Base-by-base conservation (phyloP, 1,284 basidiomycete genomes). In the Afroboletus lepidellus region DNA sequence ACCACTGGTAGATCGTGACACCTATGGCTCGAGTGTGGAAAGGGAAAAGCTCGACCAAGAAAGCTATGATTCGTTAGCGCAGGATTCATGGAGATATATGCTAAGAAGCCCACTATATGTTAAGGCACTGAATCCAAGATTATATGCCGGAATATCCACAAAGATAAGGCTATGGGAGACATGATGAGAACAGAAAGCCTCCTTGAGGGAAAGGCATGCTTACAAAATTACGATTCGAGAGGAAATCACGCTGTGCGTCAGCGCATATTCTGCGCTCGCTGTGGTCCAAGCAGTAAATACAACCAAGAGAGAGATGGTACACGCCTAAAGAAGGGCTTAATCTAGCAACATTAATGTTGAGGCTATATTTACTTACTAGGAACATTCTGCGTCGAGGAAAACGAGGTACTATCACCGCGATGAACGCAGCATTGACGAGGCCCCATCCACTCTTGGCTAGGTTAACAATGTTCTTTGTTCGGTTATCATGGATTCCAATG, bases 361-460 rank as follows among this genome's bases (percentile, higher is more conserved):
- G 8, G n/a, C 7, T 30, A 30, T 9, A 15, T 11, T 18, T 18
- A 34, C 43, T 13, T 16, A 62, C 64, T 15, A 66, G 37, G 46
- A 37, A 64, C 5, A 61, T 46, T 25, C 4, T 44, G 15, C 60
- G 50, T 21, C 64, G 57, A 18, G 54, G 53, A 30, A 46, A 66
- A 30, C 41, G 46, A 4, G 64, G 29, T 5, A 24, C 62, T 12
- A 50, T 46, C 2, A 66, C 42, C 3, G 64, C 52, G 20, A 36
- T 1, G 12, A 46, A 5, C 12, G n/a, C 30, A 27, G 27, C 32
- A 13, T 41, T 60, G 5, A 58, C 13, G 5, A 58, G 20, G 18
- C 47, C 27, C 61, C 64, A 66, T 21, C 29, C 20, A 30, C 5
- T 18, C 13, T 18, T 60, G n/a, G 43, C 30, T 54, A 30, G 15